Conservation (phyloP, 2,329 filamentous ascomycete genomes). For the Cytospora chrysosperma region DNA sequence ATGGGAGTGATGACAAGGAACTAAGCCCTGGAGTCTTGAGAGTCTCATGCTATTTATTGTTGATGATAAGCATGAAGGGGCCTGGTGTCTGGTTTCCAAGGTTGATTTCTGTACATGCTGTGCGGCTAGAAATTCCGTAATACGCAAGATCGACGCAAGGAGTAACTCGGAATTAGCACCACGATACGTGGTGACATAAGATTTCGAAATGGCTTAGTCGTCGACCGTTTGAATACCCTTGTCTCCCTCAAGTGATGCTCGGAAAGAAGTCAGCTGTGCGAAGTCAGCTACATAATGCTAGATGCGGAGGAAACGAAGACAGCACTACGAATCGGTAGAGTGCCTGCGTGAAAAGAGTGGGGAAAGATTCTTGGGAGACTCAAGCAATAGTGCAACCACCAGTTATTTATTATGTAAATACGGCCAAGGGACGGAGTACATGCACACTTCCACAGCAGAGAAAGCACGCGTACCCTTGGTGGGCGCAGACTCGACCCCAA, state of each 20-base stretch:
- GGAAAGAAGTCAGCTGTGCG: background rate
- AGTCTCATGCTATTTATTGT: background rate
- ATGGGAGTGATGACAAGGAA: background rate
- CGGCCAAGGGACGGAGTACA: background rate
- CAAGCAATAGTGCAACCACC: background rate
- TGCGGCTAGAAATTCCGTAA: background rate
- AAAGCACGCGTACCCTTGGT: background rate
- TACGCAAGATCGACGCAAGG: background rate
- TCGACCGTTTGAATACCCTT: background rate
- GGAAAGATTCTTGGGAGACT: background rate
- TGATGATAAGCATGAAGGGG: background rate
- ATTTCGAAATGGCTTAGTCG: background rate
- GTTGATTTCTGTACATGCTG: background rate
- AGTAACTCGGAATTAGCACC: background rate
- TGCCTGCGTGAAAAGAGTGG: too few relatives aligned
- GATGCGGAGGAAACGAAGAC: background rate
- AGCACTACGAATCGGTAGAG: too few relatives aligned
- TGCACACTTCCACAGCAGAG: background rate
- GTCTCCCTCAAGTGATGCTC: background rate
- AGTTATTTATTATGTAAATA: background rate
- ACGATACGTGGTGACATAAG: background rate
- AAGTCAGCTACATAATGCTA: background rate
- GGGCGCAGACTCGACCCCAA: background rate
- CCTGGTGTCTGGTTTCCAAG: too few relatives aligned
- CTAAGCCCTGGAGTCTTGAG: background rate